A percentile compares a stretch with the other conserved stretches of the same genome.
Evolutionary conservation across 2,329 filamentous ascomycete genomes (phyloP).

Genomic region (Sarocladium oryzae): DNA sequence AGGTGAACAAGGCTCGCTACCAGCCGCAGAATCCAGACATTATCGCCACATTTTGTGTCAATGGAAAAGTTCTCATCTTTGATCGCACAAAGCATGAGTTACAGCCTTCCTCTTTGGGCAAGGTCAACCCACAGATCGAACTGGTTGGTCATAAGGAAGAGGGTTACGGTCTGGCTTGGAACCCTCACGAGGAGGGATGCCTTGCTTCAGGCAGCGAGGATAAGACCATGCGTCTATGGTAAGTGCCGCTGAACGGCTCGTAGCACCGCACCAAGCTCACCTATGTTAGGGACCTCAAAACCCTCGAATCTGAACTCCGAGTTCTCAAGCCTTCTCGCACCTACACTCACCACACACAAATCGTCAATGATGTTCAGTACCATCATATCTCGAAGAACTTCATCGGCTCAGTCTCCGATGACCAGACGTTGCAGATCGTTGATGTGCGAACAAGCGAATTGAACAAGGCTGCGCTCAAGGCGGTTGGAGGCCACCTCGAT

Average conservation of each 20-base stretch:
- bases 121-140: conserved; percentile 74
- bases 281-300: conserved; percentile 64
- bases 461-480: conserved; percentile 62
- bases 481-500: conserved; percentile 72
- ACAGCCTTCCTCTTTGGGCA: conserved; percentile 56
- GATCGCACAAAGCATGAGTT: conserved; percentile 91
- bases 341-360: conserved; percentile 82
- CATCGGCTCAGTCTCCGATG: conserved; percentile 91
- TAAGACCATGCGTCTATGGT: conserved; percentile 86
- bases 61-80: conserved; percentile 85
- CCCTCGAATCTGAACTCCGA: conserved; percentile 63
- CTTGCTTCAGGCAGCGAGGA: conserved; percentile 91
- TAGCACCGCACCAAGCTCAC: background rate
- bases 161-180: conserved; percentile 93
- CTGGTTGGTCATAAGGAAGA: conserved; percentile 80
- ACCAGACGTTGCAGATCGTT: conserved; percentile 85
- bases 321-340: conserved; percentile 63
- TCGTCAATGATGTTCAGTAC: conserved; percentile 96
- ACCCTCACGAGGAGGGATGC: conserved; percentile 71
- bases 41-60: conserved; percentile 85
- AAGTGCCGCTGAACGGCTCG: conserved; percentile 21
- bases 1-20: conserved; percentile 98
- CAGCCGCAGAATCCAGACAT: conserved; percentile 96
- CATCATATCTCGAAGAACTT: conserved; percentile 80
- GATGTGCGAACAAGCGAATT: conserved; percentile 68